Conservation (phyloP, 495 filamentous ascomycete genomes). For the Tetracladium marchalianum region DNA sequence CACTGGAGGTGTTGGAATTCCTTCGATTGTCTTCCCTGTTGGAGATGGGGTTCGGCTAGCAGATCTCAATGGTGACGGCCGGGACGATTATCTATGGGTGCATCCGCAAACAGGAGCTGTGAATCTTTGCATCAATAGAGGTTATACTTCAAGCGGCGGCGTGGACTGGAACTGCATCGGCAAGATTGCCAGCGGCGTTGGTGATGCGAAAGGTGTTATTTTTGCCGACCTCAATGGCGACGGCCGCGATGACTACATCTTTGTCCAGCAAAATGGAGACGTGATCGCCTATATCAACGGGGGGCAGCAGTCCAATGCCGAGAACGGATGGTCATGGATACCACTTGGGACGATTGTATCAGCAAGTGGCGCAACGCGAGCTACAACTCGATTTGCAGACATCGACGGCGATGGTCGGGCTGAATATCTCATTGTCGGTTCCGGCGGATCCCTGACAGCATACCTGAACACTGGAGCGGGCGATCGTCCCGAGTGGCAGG, state of each 20-base stretch:
- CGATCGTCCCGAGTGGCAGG: constrained; percentile 3
- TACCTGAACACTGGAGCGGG: constrained; percentile 8
- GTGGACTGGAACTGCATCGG: constrained; percentile 2
- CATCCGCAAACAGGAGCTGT: constrained; percentile 5
- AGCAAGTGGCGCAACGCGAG: neutral
- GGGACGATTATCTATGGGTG: constrained; percentile 8
- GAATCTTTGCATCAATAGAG: constrained; percentile 2
- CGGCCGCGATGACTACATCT: constrained; percentile 21
- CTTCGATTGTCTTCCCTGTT: neutral
- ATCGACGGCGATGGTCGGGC: constrained; percentile 9
- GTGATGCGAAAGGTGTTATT: constrained; percentile 1
- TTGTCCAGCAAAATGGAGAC: constrained; percentile 16
- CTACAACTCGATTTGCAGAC: neutral
- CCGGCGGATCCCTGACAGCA: neutral
- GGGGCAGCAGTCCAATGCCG: neutral
- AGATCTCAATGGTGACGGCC: constrained; percentile 9
- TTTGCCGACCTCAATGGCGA: constrained; percentile 27
- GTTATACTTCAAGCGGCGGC: neutral
- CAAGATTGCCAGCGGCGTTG: constrained; percentile 3
- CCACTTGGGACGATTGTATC: neutral
- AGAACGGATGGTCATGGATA: neutral
- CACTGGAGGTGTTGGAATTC: neutral
- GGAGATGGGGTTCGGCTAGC: constrained; percentile 1
- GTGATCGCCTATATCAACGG: constrained; percentile 2
- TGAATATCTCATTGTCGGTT: constrained; percentile 14